Base-by-base conservation (phyloP, 192 early-diverging fungal genomes). In the Rhizophagus sp. region DNA sequence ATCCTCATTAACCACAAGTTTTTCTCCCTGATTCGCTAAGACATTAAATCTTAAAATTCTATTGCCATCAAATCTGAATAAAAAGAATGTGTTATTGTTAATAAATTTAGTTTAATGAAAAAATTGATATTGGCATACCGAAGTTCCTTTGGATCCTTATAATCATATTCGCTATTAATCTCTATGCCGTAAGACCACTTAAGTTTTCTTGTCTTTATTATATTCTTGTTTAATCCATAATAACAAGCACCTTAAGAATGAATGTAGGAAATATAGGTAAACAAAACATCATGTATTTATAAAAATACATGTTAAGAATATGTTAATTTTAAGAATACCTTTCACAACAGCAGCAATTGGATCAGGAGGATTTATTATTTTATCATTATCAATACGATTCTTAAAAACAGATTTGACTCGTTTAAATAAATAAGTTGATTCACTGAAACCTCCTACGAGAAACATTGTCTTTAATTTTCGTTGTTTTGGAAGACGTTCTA, bases 391-490 rank as follows among this genome's bases (percentile, higher is more conserved):
- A 8, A 89, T 84, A 17, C 81, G 80, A 6, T 74, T 25, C n/a
- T 82, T 82, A 84, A 90, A 89, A 57, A 84, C 85, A 61, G 82
- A 62, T 64, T 85, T 81, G 2, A 88, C 83, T 17, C 87, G 83
- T 27, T 83, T 81, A 61, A 83, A 84, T 3, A 90, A 74, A 62
- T 90, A 90, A 41, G 81, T 79, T 11, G 88, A 89, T 4, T 84
- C 84, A 30, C 85, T 86, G 74, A 90, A 90, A 0, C 89, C 89
- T 81, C 89, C 89, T 6, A 90, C 89, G 22, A 90, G 68, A 63
- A 90, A 88, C 52, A 90, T 86, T 44, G 87, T 84, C 49, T 85
- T 79, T 11, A 85, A 67, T 13, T 80, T 80, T 17, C 44, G 44
- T 47, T 72, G 17, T 81, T 72, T 5, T 83, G 80, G 65, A 82